These are phyloP conservation scores for Allium sativum DNA, from an alignment of 106 monocot genomes.

Conservation along the genomic window DNA sequence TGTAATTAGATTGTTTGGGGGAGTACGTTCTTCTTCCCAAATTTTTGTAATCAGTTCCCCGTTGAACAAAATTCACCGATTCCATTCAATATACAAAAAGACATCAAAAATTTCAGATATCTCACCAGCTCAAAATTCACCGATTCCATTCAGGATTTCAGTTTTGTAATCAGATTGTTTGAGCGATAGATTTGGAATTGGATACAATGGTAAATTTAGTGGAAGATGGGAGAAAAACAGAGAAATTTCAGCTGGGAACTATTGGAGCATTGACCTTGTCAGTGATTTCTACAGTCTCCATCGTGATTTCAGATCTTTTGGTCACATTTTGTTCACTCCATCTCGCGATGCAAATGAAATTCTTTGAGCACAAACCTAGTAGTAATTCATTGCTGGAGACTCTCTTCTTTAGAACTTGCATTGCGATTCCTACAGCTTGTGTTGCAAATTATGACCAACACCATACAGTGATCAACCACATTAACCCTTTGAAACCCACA, in stretches of 20 bases:
- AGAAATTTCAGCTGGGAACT: constrained; percentile 29
- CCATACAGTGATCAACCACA: no score
- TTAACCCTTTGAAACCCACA: no score
- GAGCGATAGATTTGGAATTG: background rate
- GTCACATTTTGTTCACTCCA: constrained; percentile 93
- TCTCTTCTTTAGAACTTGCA: no score
- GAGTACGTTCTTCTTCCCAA: no score
- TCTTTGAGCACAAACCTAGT: constrained; percentile 89
- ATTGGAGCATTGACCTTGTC: constrained; percentile 35
- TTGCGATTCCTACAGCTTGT: no score
- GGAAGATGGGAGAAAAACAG: constrained; percentile 20
- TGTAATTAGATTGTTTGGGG: no score
- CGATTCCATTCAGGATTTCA: background rate
- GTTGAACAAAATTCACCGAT: no score
- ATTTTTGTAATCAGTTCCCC: no score
- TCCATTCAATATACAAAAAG: background rate
- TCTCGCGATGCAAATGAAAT: constrained; percentile 70
- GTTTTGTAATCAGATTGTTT: background rate
- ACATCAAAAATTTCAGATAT: background rate
- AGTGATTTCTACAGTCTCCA: constrained; percentile 43
- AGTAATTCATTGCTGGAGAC: no score
- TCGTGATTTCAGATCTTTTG: constrained; percentile 72
- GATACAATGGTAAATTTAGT: background rate
- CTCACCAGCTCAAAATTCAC: background rate
- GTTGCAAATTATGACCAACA: no score